Base-by-base conservation (phyloP, 176 grass and related monocot genomes). In the Rhynchospora pubera region DNA sequence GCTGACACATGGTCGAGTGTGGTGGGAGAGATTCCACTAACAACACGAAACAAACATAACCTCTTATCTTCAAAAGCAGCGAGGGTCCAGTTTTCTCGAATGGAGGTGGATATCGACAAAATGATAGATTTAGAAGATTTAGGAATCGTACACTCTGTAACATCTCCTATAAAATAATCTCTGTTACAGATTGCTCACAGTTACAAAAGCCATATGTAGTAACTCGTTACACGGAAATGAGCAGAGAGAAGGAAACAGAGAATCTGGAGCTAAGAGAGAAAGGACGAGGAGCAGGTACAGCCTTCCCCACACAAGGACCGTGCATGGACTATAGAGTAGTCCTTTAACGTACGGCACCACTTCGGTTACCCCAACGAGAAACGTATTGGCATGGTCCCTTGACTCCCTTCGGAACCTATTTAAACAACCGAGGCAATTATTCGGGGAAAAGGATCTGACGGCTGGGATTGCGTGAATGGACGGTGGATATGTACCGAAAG, bases 281-380 rank as follows among this genome's bases (percentile, higher is more conserved):
- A 30, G 47, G 59, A 65, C 59, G 0, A 82, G 1, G 46, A 62
- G 57, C 78, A 80, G 79, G 79, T 64, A 82, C 60, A 66, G 61
- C 56, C 8, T 62, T 62, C 15, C 55, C 55, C 48, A 9, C 48
- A 70, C 52, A 61, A 79, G 48, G 77, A 79, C 66, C 0, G 3
- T 53, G 34, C 34, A 15, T 26, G 16, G 58, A 65, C 19, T 79
- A 6, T 10, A 13, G 43, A 22, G 57, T 57, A 72, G 39, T 63
- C 61, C 79, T 82, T 32, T 50, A 7, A 18, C 61, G 79, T 82
- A 82, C 79, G 79, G 79, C 79, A 82, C 12, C 19, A 18, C 9
- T 52, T 6, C 34, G 7, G 2, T 63, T 81, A 19, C 42, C 42
- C 42, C 59, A 65, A 52, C 16, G 56, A 79, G 56, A 79, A 79